These are phyloP conservation scores for Cryptococcus hybrid DNA, from an alignment of 1,284 basidiomycete species.

Conservation along the genomic window DNA sequence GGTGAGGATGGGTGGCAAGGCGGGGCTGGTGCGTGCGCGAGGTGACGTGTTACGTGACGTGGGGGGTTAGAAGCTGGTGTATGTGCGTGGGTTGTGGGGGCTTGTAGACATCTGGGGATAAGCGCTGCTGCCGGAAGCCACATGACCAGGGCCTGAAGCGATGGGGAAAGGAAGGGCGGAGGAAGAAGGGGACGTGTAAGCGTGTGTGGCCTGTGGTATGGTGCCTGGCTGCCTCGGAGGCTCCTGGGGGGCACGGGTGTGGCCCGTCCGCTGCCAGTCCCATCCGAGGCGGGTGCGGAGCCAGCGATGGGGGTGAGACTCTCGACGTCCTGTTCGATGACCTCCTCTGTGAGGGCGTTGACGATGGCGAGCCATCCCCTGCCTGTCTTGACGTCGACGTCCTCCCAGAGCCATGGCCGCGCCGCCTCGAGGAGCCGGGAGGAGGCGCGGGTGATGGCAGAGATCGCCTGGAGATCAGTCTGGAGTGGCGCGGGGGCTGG, in stretches of 20 bases:
- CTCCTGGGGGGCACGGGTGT: not conserved
- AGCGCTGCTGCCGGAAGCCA: not conserved
- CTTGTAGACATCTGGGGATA: constrained; percentile 15
- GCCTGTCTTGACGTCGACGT: constrained; percentile 44
- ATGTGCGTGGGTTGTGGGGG: constrained; percentile 8
- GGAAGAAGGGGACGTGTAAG: constrained; percentile 8
- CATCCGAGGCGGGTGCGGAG: not conserved
- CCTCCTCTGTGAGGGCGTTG: constrained; percentile 47
- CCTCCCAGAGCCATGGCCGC: constrained; percentile 48
- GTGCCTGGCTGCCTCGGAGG: constrained; percentile 3
- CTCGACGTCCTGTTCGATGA: constrained; percentile 24
- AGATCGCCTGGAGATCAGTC: constrained; percentile 21
- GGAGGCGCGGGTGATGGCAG: constrained; percentile 23
- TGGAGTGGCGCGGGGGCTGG: constrained; percentile 24
- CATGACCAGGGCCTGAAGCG: not conserved
- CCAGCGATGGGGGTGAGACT: not conserved
- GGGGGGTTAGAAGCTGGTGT: constrained; percentile 19
- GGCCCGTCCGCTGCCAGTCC: constrained; percentile 3
- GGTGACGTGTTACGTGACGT: constrained; percentile 31
- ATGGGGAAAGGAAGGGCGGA: constrained; percentile 7
- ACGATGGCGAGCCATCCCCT: constrained; percentile 50
- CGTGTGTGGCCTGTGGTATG: not conserved
- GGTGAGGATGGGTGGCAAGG: not conserved
- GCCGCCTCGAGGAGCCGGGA: constrained; percentile 37
- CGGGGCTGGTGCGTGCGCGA: constrained; percentile 4